phyloP scores from a whole-genome alignment of 2,329 filamentous ascomycete genomes.

The Fusarium nygamai region DNA sequence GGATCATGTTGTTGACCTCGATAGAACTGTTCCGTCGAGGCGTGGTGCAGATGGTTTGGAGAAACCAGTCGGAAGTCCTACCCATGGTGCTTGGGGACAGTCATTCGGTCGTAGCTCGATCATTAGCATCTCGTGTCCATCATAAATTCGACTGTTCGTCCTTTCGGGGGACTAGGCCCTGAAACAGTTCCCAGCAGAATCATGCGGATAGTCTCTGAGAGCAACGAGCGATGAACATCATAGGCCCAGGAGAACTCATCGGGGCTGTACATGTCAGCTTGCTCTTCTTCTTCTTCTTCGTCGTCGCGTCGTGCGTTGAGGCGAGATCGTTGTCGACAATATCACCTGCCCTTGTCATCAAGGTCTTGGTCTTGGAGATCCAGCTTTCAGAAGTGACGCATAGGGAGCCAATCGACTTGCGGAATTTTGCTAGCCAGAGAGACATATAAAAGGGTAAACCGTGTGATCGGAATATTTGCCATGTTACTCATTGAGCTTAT shows the following conservation, averaged over 20 bases:
- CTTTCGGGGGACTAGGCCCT: background rate
- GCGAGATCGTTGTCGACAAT: fast-evolving
- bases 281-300: no score
- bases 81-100: background rate
- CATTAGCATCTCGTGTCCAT: fast-evolving
- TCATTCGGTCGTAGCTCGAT: fast-evolving
- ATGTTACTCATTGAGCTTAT: fast-evolving
- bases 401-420: background rate
- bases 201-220: no score
- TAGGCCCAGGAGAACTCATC: background rate
- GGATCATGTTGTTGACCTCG: no score
- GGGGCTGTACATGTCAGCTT: no score
- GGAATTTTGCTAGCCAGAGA: background rate
- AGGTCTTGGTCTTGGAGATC: background rate
- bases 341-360: background rate
- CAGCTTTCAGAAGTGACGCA: fast-evolving
- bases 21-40: background rate
- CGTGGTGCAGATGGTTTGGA: background rate
- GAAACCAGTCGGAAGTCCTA: background rate
- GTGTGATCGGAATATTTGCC: background rate
- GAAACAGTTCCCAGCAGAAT: fast-evolving
- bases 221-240: background rate
- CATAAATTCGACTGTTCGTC: background rate
- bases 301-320: background rate
- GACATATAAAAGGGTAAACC: no score